phyloP scores from a whole-genome alignment of 2,329 filamentous ascomycete genomes.

The Colletotrichum plurivorum region DNA sequence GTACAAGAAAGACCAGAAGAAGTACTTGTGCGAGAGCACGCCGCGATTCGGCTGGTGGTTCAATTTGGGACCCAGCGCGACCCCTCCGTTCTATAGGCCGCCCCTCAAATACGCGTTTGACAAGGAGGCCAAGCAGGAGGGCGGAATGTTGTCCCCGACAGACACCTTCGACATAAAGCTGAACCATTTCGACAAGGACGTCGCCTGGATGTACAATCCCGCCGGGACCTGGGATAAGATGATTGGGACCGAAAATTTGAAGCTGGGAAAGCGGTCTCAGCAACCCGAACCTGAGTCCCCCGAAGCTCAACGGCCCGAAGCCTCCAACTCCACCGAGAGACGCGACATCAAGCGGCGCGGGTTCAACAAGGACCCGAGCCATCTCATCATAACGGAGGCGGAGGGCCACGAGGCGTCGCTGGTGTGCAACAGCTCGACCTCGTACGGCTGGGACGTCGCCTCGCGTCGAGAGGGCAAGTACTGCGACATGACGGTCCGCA shows the following conservation, averaged over 20 bases:
- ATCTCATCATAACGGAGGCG: conserved; percentile 44
- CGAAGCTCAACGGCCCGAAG: neutral
- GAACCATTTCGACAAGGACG: conserved; percentile 32
- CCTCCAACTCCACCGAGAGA: neutral
- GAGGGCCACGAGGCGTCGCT: conserved; percentile 47
- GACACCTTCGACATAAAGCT: conserved; percentile 35
- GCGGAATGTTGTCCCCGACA: conserved; percentile 19
- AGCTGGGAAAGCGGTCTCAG: neutral
- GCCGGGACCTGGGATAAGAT: neutral
- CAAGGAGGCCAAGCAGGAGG: conserved; percentile 18
- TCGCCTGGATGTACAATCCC: neutral
- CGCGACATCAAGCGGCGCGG: conserved; percentile 1
- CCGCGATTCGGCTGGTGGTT: conserved; percentile 43
- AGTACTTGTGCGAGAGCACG: conserved; percentile 42
- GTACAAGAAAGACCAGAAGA: conserved; percentile 36
- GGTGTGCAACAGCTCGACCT: conserved; percentile 48
- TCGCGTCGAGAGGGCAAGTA: conserved; percentile 48
- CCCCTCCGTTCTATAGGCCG: conserved; percentile 46
- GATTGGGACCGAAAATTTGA: neutral
- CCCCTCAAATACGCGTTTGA: conserved; percentile 44
- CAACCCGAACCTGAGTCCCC: neutral
- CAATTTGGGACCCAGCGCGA: conserved; percentile 38
- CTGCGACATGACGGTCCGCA: conserved; percentile 50
- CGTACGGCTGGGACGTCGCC: conserved; percentile 50
- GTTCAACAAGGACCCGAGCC: conserved; percentile 12